Evolutionary conservation across 306 rosid species (phyloP), one percentile per base, ranked within the genome.

Genomic region (Lagenaria siceraria): DNA sequence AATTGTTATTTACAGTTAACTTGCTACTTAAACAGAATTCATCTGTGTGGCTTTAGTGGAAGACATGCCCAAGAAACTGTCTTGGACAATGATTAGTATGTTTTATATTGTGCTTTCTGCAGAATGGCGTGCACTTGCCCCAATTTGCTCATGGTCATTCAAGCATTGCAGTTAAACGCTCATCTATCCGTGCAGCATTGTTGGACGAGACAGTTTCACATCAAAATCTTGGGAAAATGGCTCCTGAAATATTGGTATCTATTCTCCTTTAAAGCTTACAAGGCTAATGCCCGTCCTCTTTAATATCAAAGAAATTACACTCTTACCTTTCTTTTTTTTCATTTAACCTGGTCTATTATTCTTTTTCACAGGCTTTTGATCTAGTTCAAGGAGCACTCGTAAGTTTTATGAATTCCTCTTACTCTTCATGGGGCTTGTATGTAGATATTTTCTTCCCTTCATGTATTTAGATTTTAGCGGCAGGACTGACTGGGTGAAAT

Each of bases 331-430:
- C 1, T 59, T 46, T 54, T 36, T 27, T 33, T 49, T 21, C 17
- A 19, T 54, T 36, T 76, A 43, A 85, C 81, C 55, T 22, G 69
- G 4, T 3, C 61, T 21, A 19, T 38, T 36, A 2, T 79, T 55
- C 2, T 71, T 78, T 62, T 81, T 60, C 82, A 86, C 90, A 92
- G 98, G 96, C 91, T 21, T 90, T 87, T 84, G 97, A 95, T 58
- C 87, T 95, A 76, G 82, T 95, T 88, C 98, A 95, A 87, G 98
- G 97, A 78, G 93, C 82, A 78, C 95, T 89, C 48, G 98, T 95
- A 85, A 89, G 97, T 83, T 74, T 6, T 80, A 11, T 77, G 42
- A 73, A 68, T 61, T 62, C 56, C 36, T 46, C 77, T 51, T 53
- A 75, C 76, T 84, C 48, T 18, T 21, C 14, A 29, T 79, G 54